These are phyloP conservation scores for Pythium dissimile DNA, from an alignment of 352 stramenopile species.

Conservation along the genomic window DNA sequence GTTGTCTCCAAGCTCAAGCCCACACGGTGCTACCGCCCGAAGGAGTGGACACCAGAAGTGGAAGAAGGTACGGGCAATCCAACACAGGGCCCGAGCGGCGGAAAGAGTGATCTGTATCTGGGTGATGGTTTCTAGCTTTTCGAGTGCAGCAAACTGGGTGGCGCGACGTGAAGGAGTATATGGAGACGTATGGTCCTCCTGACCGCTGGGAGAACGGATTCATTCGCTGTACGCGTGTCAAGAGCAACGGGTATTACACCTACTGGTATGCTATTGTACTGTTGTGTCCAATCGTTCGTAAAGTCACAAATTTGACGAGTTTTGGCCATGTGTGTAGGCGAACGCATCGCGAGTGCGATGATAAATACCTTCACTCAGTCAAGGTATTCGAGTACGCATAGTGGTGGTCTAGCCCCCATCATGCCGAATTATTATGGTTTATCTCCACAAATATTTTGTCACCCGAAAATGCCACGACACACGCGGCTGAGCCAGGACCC, in stretches of 20 bases:
- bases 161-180: constrained; percentile 80
- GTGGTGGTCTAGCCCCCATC: background rate
- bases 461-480: constrained; percentile 17
- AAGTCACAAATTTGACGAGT: no score
- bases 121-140: constrained; percentile 49
- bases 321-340: no score
- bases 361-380: constrained; percentile 78
- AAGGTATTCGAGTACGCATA: constrained; percentile 78
- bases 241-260: constrained; percentile 81
- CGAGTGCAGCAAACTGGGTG: constrained; percentile 70
- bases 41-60: constrained; percentile 63
- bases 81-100: no score
- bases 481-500: constrained; percentile 10
- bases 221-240: constrained; percentile 76
- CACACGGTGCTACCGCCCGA: constrained; percentile 56
- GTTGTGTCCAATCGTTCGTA: no score
- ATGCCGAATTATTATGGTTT: background rate
- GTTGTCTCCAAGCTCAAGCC: constrained; percentile 52
- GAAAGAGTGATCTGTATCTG: background rate
- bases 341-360: constrained; percentile 66
- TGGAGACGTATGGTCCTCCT: constrained; percentile 67
- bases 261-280: constrained; percentile 67
- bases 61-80: constrained; percentile 48
- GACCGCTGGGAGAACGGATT: constrained; percentile 74
- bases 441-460: background rate